phyloP scores from a whole-genome alignment of 805 yeast genomes.

The Myxozyma neglecta region DNA sequence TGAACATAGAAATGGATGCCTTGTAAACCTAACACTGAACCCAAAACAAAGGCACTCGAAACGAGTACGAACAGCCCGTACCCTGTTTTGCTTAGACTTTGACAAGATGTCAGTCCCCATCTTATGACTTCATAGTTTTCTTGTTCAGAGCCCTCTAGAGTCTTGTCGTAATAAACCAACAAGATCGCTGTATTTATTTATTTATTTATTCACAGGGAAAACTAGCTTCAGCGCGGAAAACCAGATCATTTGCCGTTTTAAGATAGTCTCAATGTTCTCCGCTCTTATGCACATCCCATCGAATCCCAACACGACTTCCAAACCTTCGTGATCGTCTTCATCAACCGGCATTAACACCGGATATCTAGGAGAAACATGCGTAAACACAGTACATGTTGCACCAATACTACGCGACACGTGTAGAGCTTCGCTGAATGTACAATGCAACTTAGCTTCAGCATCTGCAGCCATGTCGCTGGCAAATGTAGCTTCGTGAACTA shows the following conservation, averaged over 20 bases:
- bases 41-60: background rate
- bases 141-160: no score
- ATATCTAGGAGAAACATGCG: slow-evolving; percentile 92
- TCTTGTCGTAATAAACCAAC: background rate
- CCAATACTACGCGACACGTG: slow-evolving; percentile 66
- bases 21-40: background rate
- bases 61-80: no score
- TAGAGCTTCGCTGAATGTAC: slow-evolving; percentile 85
- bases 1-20: background rate
- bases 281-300: slow-evolving; percentile 8
- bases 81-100: no score
- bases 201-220: background rate
- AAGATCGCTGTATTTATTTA: background rate
- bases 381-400: slow-evolving; percentile 67
- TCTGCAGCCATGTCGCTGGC: slow-evolving; percentile 75
- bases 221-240: background rate
- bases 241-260: background rate
- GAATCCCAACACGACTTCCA: background rate
- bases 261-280: background rate
- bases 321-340: background rate
- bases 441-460: slow-evolving; percentile 78
- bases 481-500: slow-evolving; percentile 91
- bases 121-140: no score
- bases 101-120: no score
- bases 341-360: slow-evolving; percentile 41